Base-by-base conservation (phyloP, 1,284 basidiomycete genomes). In the Serendipita sp. region DNA sequence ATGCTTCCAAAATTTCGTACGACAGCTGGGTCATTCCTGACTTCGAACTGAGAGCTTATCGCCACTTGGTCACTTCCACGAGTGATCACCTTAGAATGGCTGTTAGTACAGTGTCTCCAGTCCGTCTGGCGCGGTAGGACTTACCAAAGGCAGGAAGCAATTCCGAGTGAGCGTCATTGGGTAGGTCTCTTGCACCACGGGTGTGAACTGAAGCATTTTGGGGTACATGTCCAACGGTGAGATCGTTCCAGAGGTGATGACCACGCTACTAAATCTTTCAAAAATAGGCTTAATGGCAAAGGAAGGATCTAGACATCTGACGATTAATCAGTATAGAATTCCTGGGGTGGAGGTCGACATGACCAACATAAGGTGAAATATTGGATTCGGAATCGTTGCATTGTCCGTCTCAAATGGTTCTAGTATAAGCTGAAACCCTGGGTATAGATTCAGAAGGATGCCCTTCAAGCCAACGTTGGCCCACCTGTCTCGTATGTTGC, bases 141-240 rank as follows among this genome's bases (percentile, higher is more conserved):
- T 67, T 64, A 90, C 93, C 74, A 99, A 78, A n/a, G 96, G 96
- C 69, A 99, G 75, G 77, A 99, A 99, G 64, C 93, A 93, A 70
- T 98, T 96, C 64, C 96, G 84, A 2, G 92, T 91, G 38, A 99
- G 81, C 12, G 96, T 97, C 96, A 99, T 99, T 2, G 95, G 83
- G 75, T 99, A 99, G 2, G 90, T 91, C 74, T 98, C 95, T 75
- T 96, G 91, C 8, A 97, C 91, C 26, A 96, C 93, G 1, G 96
- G 94, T 35, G 93, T 93, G 72, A 99, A 99, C 69, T 95, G 92
- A 49, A 99, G 80, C 89, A 99, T 99, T 75, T 99, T 99, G 26
- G 96, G 96, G 74, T 99, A 96, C 96, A 99, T 99, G 76, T 99
- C 96, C 63, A 99, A 76, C 3, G 96, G 96, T 4, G 93, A 97